These are phyloP conservation scores for Fomes fomentarius DNA, from an alignment of 1,284 basidiomycete genomes.

Conservation along the genomic window DNA sequence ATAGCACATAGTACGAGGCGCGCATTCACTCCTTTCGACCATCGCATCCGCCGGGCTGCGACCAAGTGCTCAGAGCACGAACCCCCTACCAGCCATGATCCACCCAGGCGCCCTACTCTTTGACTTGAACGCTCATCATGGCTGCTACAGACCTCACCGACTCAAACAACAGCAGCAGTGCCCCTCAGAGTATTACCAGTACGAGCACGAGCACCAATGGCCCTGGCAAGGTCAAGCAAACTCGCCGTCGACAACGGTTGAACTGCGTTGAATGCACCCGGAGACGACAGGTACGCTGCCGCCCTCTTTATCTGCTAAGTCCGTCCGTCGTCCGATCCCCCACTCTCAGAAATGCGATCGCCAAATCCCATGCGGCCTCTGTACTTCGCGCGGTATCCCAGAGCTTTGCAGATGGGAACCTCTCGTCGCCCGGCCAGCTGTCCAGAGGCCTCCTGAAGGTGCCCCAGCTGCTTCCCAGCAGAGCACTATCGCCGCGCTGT, in stretches of 20 bases:
- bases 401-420: slow-evolving; percentile 59
- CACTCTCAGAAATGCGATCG: slow-evolving; percentile 55
- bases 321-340: not conserved
- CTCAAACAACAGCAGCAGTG: not conserved
- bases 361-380: slow-evolving; percentile 53
- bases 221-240: slow-evolving; percentile 32
- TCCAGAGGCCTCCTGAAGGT: slow-evolving; percentile 44
- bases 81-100: no score
- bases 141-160: no score
- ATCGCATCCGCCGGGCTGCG: slow-evolving; percentile 1
- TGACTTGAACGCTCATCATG: no score
- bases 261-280: slow-evolving; percentile 62
- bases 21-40: not conserved
- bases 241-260: slow-evolving; percentile 38
- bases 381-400: slow-evolving; percentile 50
- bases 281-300: slow-evolving; percentile 47
- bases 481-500: slow-evolving; percentile 42
- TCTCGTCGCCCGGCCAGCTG: slow-evolving; percentile 49
- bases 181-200: not conserved
- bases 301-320: not conserved
- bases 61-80: not conserved
- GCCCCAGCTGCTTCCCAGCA: slow-evolving; percentile 15
- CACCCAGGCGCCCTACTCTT: no score
- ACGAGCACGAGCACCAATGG: not conserved
- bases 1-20: not conserved